Evolutionary conservation across 2,329 filamentous ascomycete genomes (phyloP).

Genomic region (Lachnellula hyalina): DNA sequence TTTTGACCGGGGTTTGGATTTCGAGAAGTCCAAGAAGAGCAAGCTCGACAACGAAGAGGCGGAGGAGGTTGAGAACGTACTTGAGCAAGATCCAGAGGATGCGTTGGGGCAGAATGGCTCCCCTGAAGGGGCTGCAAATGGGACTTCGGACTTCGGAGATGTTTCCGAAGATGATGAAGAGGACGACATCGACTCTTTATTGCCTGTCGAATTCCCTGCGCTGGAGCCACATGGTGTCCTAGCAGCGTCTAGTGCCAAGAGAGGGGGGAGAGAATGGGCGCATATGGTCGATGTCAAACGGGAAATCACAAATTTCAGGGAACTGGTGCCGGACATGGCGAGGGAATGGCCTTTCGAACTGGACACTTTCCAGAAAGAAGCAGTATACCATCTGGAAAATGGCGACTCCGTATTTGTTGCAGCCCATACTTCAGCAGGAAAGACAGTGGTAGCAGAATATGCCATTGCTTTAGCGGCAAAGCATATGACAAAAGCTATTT

Average conservation of each 20-base stretch:
- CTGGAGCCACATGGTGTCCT: slow-evolving; percentile 78
- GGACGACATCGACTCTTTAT: slow-evolving; percentile 73
- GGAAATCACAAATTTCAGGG: slow-evolving; percentile 88
- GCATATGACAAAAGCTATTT: slow-evolving; percentile 99
- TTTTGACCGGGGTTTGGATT: slow-evolving; percentile 70
- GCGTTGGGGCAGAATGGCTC: slow-evolving; percentile 28
- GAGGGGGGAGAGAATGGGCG: slow-evolving; percentile 83
- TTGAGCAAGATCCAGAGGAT: slow-evolving; percentile 44
- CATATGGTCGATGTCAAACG: slow-evolving; percentile 97
- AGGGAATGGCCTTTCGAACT: slow-evolving; percentile 95
- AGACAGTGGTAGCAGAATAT: slow-evolving; percentile 97
- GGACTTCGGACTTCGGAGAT: slow-evolving; percentile 31
- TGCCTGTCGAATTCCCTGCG: slow-evolving; percentile 91
- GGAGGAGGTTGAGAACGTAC: slow-evolving; percentile 62
- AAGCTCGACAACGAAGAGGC: slow-evolving; percentile 56
- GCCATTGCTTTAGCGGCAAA: slow-evolving; percentile 94
- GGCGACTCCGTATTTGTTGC: slow-evolving; percentile 98
- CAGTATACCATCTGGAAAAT: slow-evolving; percentile 92
- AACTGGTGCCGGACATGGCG: slow-evolving; percentile 94
- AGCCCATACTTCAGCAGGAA: slow-evolving; percentile 94
- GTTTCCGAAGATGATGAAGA: slow-evolving; percentile 40
- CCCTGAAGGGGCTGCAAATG: slow-evolving; percentile 29
- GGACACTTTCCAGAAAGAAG: slow-evolving; percentile 97
- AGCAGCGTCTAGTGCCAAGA: slow-evolving; percentile 64
- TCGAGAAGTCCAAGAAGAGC: slow-evolving; percentile 54